Evolutionary conservation across 106 monocot species (phyloP).

Genomic region (Hemerocallis citrina): DNA sequence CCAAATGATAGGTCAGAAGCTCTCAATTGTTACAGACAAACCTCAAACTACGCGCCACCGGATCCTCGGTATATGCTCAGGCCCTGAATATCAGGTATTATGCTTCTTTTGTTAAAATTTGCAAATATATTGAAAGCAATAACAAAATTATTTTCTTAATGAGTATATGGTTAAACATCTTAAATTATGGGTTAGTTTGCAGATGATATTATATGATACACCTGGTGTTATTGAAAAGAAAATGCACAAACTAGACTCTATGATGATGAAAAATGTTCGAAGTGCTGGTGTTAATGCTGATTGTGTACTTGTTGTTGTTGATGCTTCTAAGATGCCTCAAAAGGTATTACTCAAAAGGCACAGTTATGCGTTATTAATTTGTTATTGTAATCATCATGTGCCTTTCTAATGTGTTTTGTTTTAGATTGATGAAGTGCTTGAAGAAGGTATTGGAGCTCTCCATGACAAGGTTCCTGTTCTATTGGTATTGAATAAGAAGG

Average conservation of each 20-base stretch:
- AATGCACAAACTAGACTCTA: slow-evolving; percentile 84
- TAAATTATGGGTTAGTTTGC: slow-evolving; percentile 55
- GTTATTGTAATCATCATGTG: not conserved
- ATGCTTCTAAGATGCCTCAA: slow-evolving; percentile 83
- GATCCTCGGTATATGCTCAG: slow-evolving; percentile 96
- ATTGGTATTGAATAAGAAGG: slow-evolving; percentile 92
- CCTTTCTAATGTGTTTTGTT: slow-evolving; percentile 5
- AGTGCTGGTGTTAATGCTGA: slow-evolving; percentile 87
- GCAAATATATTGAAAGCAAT: not conserved
- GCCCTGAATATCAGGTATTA: slow-evolving; percentile 83
- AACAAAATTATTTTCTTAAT: not conserved
- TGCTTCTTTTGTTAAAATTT: slow-evolving; percentile 5
- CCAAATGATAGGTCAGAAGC: slow-evolving; percentile 97
- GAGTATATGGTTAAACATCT: slow-evolving; percentile 12
- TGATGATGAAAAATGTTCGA: slow-evolving; percentile 99
- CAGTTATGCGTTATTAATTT: not conserved
- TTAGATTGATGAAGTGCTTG: slow-evolving; percentile 86
- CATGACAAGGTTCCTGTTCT: slow-evolving; percentile 56
- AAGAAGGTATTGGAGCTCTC: slow-evolving; percentile 64
- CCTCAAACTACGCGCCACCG: slow-evolving; percentile 96
- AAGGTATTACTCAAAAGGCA: slow-evolving; percentile 58
- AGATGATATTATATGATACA: slow-evolving; percentile 97
- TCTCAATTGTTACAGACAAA: slow-evolving; percentile 97
- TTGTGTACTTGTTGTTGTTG: slow-evolving; percentile 84
- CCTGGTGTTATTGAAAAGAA: slow-evolving; percentile 89